A percentile compares a stretch with the other conserved stretches of the same genome.
Evolutionary conservation across 768 basidiomycete species (phyloP).

Genomic region (Rhizopogon vinicolor): DNA sequence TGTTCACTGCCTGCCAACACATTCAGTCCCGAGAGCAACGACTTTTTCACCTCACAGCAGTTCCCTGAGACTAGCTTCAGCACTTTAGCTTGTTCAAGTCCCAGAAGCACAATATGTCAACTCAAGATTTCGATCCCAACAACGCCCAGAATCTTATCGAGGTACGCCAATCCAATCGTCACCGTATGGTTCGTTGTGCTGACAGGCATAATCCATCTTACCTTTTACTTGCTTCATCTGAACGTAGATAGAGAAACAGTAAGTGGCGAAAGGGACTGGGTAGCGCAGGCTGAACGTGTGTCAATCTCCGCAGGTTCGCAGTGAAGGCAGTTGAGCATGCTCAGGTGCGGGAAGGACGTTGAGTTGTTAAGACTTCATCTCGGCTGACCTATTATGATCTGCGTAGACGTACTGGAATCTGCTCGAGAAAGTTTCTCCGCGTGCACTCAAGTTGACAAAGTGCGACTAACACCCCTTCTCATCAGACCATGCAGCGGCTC

Average conservation of each 20-base stretch:
- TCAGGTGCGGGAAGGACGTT: constrained; percentile 52
- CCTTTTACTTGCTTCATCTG: not conserved
- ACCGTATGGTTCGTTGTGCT: not conserved
- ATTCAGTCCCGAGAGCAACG: constrained; percentile 1
- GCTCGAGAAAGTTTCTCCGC: constrained; percentile 73
- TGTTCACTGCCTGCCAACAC: not conserved
- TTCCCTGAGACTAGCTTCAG: not conserved
- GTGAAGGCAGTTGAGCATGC: constrained; percentile 97
- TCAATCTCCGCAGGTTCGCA: constrained; percentile 20
- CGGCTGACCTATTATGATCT: constrained; percentile 5
- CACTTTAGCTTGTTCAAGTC: not conserved
- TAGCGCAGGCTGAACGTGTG: constrained; percentile 3
- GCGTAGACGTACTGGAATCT: constrained; percentile 92
- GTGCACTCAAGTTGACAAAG: constrained; percentile 79
- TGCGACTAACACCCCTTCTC: constrained; percentile 29
- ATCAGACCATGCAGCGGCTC: constrained; percentile 7
- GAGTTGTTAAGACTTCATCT: constrained; percentile 1
- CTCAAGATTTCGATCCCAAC: constrained; percentile 72
- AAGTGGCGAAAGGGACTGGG: constrained; percentile 25
- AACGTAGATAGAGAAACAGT: constrained; percentile 93
- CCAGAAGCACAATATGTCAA: constrained; percentile 34
- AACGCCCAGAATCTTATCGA: constrained; percentile 90
- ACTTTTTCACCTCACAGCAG: not conserved
- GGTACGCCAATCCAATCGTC: constrained; percentile 41
- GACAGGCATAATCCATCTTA: not conserved